phyloP scores from a whole-genome alignment of 2,329 filamentous ascomycete species.

The Aphanoascus verrucosus region DNA sequence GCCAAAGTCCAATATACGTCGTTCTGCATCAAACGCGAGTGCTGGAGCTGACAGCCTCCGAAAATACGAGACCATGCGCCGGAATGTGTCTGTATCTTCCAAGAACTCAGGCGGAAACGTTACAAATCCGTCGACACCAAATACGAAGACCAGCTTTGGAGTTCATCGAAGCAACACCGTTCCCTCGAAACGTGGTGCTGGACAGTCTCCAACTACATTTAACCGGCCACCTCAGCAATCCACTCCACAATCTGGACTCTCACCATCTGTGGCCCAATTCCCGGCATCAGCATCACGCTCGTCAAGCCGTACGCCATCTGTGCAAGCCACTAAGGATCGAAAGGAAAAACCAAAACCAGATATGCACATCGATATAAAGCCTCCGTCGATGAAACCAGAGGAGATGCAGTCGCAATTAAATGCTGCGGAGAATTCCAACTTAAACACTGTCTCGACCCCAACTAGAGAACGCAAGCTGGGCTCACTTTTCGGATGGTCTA shows the following conservation, averaged over 20 bases:
- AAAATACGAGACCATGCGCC: conserved; percentile 60
- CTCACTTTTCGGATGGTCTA: conserved; percentile 56
- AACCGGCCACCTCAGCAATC: conserved; percentile 16
- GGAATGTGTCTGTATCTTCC: conserved; percentile 91
- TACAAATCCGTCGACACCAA: conserved; percentile 55
- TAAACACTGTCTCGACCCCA: conserved; percentile 36
- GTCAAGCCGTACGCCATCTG: conserved; percentile 22
- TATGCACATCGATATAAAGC: conserved; percentile 4
- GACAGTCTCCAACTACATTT: conserved; percentile 22
- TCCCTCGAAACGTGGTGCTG: conserved; percentile 62
- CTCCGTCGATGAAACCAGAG: background rate
- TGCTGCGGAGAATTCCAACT: background rate
- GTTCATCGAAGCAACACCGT: conserved; percentile 82
- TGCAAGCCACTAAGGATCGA: conserved; percentile 13
- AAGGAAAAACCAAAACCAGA: conserved; percentile 4
- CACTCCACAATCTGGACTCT: conserved; percentile 37
- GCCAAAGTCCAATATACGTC: conserved; percentile 44
- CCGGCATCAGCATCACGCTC: conserved; percentile 23
- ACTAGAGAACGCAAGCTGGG: conserved; percentile 57
- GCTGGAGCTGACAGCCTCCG: conserved; percentile 78
- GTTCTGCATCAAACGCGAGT: conserved; percentile 80
- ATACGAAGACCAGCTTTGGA: conserved; percentile 42
- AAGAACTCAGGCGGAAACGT: conserved; percentile 55
- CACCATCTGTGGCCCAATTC: conserved; percentile 21
- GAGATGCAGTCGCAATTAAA: background rate